phyloP scores from a whole-genome alignment of 73 alveolate species.

The Symbiodinium natans region DNA sequence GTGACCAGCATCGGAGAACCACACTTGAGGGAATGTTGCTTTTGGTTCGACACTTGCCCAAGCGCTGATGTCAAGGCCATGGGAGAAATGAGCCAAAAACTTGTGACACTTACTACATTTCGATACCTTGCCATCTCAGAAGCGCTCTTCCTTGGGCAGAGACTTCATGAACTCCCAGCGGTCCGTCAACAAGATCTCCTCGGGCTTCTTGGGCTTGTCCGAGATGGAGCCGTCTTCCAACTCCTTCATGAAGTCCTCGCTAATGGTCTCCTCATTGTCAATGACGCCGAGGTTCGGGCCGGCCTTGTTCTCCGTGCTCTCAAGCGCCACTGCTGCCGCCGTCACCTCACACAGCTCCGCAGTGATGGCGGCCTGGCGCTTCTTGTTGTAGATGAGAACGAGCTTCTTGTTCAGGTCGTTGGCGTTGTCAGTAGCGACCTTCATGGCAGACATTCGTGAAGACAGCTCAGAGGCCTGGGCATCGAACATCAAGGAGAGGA shows the following conservation, averaged over 20 bases:
- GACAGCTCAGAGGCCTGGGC: slow-evolving; percentile 91
- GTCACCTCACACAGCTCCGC: slow-evolving; percentile 53
- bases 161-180: background rate
- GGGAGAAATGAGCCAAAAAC: background rate
- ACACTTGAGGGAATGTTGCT: no score
- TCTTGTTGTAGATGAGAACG: slow-evolving; percentile 42
- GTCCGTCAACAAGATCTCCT: background rate
- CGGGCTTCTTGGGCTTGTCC: slow-evolving; percentile 3
- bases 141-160: background rate
- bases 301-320: slow-evolving; percentile 10
- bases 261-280: slow-evolving; percentile 50
- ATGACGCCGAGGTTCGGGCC: slow-evolving; percentile 65
- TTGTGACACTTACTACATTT: background rate
- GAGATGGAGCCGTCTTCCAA: slow-evolving; percentile 35
- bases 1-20: no score
- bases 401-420: slow-evolving; percentile 73
- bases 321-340: slow-evolving; percentile 53
- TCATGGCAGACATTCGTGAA: slow-evolving; percentile 87
- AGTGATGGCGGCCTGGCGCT: slow-evolving; percentile 92
- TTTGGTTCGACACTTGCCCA: background rate
- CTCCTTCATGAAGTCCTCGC: slow-evolving; percentile 41
- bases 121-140: background rate
- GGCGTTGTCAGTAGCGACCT: slow-evolving; percentile 92
- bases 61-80: background rate
- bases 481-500: slow-evolving; percentile 67